Percentiles rank a stretch among this genome's conserved stretches.
phyloP scores from a whole-genome alignment of 1,284 basidiomycete species.

The Blastosporella zonata region DNA sequence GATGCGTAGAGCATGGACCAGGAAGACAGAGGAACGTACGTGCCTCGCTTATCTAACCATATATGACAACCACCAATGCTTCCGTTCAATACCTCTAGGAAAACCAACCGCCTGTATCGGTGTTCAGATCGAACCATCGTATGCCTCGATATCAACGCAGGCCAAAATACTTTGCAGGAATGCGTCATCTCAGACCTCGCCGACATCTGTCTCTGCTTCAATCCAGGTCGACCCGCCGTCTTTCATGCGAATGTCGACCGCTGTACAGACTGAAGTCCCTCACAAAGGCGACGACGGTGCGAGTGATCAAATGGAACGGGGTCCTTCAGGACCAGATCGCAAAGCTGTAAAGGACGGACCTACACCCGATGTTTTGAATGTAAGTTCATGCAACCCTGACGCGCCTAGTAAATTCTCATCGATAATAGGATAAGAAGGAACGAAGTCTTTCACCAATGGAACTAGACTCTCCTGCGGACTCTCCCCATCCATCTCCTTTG shows the following conservation, averaged over 20 bases:
- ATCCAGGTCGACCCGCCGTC: slow-evolving; percentile 21
- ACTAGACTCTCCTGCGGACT: slow-evolving; percentile 43
- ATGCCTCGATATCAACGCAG: slow-evolving; percentile 22
- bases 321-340: neutral
- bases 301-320: slow-evolving; percentile 22
- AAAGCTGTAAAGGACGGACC: neutral
- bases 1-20: slow-evolving; percentile 55
- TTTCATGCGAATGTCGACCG: slow-evolving; percentile 11
- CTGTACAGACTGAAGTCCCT: slow-evolving; percentile 12
- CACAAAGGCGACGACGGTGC: slow-evolving; percentile 11
- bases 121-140: slow-evolving; percentile 26
- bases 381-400: slow-evolving; percentile 12
- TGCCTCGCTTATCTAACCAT: slow-evolving; percentile 4
- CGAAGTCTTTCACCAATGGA: slow-evolving; percentile 58
- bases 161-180: slow-evolving; percentile 17
- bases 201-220: slow-evolving; percentile 18
- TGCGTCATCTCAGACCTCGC: slow-evolving; percentile 22
- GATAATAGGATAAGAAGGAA: slow-evolving; percentile 26
- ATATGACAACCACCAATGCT: slow-evolving; percentile 7
- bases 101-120: slow-evolving; percentile 26
- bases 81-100: slow-evolving; percentile 11
- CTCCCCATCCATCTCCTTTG: slow-evolving; percentile 21
- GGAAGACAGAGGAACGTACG: slow-evolving; percentile 44
- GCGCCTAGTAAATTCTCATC: slow-evolving; percentile 14
- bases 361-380: slow-evolving; percentile 1